Evolutionary conservation across 345 rosid genomes (phyloP).

Genomic region (Pelargonium nanum): DNA sequence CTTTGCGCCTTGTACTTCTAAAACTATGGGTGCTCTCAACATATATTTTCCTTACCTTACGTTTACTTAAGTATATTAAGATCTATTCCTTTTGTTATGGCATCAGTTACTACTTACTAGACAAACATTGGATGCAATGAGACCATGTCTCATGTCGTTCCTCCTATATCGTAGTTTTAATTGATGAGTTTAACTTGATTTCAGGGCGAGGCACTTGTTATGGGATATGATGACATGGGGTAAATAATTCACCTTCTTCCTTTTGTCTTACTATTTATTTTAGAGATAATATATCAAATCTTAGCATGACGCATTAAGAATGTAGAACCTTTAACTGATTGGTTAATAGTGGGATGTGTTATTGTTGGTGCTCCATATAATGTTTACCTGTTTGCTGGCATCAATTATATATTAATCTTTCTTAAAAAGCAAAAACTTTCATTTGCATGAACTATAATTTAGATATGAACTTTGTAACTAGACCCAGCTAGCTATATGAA

Average conservation of each 20-base stretch:
- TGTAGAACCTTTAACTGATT: background rate
- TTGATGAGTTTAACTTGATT: conserved; percentile 19
- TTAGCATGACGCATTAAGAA: background rate
- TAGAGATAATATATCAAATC: conserved; percentile 5
- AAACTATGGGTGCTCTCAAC: background rate
- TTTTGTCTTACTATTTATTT: background rate
- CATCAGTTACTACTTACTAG: no score
- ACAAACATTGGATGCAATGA: no score
- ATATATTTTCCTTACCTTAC: no score
- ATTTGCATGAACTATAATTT: no score
- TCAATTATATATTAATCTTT: no score
- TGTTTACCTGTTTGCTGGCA: no score
- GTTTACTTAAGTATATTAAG: no score
- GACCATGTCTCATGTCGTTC: no score
- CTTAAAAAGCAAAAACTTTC: background rate
- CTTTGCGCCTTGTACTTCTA: background rate
- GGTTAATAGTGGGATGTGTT: background rate
- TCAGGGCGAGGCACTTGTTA: conserved; percentile 97
- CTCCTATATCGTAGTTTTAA: conserved; percentile 1
- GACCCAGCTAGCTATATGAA: no score
- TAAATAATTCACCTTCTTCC: conserved; percentile 26
- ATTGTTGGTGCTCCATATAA: no score
- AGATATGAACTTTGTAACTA: no score
- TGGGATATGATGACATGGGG: conserved; percentile 99
- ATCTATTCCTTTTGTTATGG: no score